Percentiles rank a stretch among this genome's conserved stretches.
These are phyloP conservation scores for Lomentospora prolificans DNA, from an alignment of 2,329 filamentous ascomycete genomes.

Conservation along the genomic window DNA sequence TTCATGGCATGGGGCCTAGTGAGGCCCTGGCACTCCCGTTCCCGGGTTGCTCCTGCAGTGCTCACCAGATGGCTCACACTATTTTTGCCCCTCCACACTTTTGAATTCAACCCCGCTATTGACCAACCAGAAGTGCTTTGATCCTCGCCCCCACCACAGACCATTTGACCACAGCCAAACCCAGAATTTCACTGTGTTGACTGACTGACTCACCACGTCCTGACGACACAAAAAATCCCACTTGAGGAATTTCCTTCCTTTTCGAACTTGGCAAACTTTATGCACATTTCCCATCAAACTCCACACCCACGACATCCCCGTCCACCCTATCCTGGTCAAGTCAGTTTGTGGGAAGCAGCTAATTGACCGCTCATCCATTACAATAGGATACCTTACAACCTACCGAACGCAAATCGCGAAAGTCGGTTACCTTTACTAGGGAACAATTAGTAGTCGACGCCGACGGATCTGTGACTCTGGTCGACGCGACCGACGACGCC, in stretches of 20 bases:
- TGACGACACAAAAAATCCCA: neutral
- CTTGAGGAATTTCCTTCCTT: conserved; percentile 8
- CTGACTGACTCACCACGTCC: neutral
- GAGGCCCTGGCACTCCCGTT: no score
- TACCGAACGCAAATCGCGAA: conserved; percentile 63
- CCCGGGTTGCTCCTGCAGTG: neutral
- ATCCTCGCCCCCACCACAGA: neutral
- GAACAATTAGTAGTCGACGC: conserved; percentile 79
- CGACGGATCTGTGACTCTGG: conserved; percentile 75
- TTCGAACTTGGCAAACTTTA: neutral
- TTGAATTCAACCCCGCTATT: neutral
- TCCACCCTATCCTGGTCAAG: neutral
- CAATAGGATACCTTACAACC: conserved; percentile 14
- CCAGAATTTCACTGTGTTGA: neutral
- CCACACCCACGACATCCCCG: neutral
- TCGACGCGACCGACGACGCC: conserved; percentile 61
- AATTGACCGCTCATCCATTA: neutral
- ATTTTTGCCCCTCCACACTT: conserved; percentile 7
- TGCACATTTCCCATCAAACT: neutral
- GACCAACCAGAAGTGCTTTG: neutral
- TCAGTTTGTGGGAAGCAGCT: neutral
- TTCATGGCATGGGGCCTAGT: no score
- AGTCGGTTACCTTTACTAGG: conserved; percentile 90
- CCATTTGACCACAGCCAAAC: neutral
- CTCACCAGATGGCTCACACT: neutral